A percentile compares a stretch with the other conserved stretches of the same genome.
These are phyloP conservation scores for Zasmidium angulare DNA, from an alignment of 2,329 filamentous ascomycete genomes.

Conservation along the genomic window DNA sequence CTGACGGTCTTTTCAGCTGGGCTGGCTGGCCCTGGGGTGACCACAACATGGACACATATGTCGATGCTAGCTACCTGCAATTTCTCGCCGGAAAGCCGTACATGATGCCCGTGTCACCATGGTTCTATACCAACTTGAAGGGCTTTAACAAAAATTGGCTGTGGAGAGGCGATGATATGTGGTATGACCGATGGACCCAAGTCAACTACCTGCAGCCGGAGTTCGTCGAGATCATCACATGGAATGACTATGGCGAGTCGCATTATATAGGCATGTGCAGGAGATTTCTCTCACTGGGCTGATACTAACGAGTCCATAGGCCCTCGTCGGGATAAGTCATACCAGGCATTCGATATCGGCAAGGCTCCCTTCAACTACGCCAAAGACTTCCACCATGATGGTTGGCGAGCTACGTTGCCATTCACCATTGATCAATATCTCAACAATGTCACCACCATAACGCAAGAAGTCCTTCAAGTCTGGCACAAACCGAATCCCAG, in stretches of 20 bases:
- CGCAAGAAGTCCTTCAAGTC: slow-evolving; percentile 44
- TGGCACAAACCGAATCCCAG: slow-evolving; percentile 36
- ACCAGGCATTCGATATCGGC: slow-evolving; percentile 11
- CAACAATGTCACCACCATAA: no score
- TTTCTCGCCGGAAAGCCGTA: slow-evolving; percentile 45
- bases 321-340: slow-evolving; percentile 27
- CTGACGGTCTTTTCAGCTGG: no score
- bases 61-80: slow-evolving; percentile 40
- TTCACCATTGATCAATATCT: slow-evolving; percentile 49
- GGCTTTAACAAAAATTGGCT: slow-evolving; percentile 62
- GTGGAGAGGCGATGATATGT: slow-evolving; percentile 61
- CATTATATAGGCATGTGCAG: no score
- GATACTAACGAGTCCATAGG: no score
- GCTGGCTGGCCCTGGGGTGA: slow-evolving; percentile 50
- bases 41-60: slow-evolving; percentile 51
- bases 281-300: no score
- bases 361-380: slow-evolving; percentile 52
- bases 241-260: slow-evolving; percentile 58
- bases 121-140: slow-evolving; percentile 59
- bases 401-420: slow-evolving; percentile 51
- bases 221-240: slow-evolving; percentile 57
- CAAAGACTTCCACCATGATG: slow-evolving; percentile 50
- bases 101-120: slow-evolving; percentile 49
- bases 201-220: slow-evolving; percentile 52
- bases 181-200: slow-evolving; percentile 60